Evolutionary conservation across 2,329 filamentous ascomycete genomes (phyloP), one percentile per base, ranked within the genome.

Genomic region (Camillea tinctor): DNA sequence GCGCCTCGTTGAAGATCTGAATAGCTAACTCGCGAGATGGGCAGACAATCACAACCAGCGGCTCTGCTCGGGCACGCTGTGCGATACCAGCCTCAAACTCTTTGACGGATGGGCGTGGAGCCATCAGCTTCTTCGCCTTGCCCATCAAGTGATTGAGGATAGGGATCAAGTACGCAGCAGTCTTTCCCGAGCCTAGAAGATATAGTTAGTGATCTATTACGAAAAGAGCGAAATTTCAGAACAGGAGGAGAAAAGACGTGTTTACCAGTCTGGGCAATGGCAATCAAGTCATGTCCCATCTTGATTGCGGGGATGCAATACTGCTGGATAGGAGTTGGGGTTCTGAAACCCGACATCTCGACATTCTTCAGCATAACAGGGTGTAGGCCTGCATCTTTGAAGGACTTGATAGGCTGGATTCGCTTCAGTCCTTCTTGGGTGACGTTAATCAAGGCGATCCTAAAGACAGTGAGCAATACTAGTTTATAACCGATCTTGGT

Each of bases 1-100:
- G 90, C 23, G 92, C 88, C 73, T 98, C 94, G 64, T 97, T 92
- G 76, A 97, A 98, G 67, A 98, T 97, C 72, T 99, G 95, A 2
- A 93, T 90, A 0, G 93, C 92, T 4, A 99, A 79, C 80, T 99
- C 95, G 40, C 95, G 90, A 57, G 91, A 95, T 0, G 95, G 95
- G 11, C 86, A 89, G 21, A 99, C 84, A 57, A 99, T 83, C 24
- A 98, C 80, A 0, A 98, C 90, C 6, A 99, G 77, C 4, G 95
- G 95, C 79, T 98, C 93, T 7, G 93, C 94, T 50, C 86, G 85
- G 48, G 91, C 84, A 1, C 76, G 74, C 20, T 67, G 70, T 17
- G 80, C 76, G 1, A 76, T 26, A 1, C 77, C 77, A 2, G 82
- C 75, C 11, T 84, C 77, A 69, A 87, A 89, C 0, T 77, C 81